phyloP scores from a whole-genome alignment of 2,329 filamentous ascomycete species.

The Fusarium musae region DNA sequence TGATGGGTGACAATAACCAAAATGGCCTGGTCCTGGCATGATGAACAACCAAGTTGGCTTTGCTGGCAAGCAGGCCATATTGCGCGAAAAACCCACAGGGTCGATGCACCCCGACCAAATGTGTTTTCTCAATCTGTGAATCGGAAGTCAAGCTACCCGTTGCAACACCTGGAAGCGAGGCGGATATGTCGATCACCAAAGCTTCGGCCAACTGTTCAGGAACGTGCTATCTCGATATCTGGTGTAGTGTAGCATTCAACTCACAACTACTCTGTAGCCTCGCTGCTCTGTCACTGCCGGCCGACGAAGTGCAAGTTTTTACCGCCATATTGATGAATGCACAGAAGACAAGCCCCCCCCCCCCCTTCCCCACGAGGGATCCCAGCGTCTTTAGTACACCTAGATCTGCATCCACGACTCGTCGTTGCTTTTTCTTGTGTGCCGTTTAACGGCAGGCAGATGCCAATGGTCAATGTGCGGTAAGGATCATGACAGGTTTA shows the following conservation, averaged over 20 bases:
- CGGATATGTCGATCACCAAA: conserved; percentile 36
- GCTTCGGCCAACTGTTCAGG: conserved; percentile 37
- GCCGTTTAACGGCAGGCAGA: conserved; percentile 2
- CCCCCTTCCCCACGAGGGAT: background rate
- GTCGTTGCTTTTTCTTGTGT: conserved; percentile 18
- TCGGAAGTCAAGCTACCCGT: conserved; percentile 16
- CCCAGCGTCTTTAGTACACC: conserved; percentile 16
- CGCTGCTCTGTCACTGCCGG: background rate
- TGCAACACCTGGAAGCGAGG: conserved; percentile 24
- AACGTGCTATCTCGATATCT: conserved; percentile 18
- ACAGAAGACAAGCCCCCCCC: background rate
- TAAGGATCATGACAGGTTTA: conserved; percentile 22
- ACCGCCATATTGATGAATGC: conserved; percentile 16
- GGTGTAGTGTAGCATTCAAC: background rate
- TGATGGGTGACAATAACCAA: conserved; percentile 19
- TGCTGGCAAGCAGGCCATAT: conserved; percentile 20
- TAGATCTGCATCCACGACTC: conserved; percentile 23
- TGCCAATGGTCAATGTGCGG: conserved; percentile 5
- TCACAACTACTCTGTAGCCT: background rate
- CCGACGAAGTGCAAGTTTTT: background rate
- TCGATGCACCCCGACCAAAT: conserved; percentile 11
- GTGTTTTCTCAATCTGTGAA: background rate
- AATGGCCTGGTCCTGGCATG: conserved; percentile 25
- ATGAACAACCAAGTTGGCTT: conserved; percentile 9
- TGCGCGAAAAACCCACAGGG: conserved; percentile 12